Evolutionary conservation across 1,284 basidiomycete species (phyloP).

Genomic region (Fomitopsis schrenkii): DNA sequence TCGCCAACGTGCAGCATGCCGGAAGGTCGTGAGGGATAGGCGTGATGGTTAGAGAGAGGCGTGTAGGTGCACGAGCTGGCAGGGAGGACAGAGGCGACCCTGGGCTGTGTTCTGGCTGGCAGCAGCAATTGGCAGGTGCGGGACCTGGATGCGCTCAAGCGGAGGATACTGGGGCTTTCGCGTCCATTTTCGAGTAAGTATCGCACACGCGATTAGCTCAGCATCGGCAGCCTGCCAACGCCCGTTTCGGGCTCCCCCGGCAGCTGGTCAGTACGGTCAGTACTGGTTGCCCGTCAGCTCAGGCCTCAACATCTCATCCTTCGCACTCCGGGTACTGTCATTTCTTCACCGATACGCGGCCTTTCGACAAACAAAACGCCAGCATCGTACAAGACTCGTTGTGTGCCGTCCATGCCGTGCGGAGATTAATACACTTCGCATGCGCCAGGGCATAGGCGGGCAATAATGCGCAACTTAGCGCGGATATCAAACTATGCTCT

Average conservation of each 20-base stretch:
- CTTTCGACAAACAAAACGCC: background rate
- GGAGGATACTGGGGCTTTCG: background rate
- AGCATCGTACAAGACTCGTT: background rate
- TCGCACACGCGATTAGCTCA: background rate
- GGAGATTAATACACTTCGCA: background rate
- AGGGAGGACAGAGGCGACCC: background rate
- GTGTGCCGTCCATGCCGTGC: background rate
- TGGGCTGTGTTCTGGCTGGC: background rate
- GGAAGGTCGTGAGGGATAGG: background rate
- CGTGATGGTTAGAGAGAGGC: background rate
- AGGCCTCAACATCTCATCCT: too few species aligned
- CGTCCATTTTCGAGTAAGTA: background rate
- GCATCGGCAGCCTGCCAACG: conserved; percentile 2
- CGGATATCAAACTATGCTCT: background rate
- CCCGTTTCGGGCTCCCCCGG: background rate
- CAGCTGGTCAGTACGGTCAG: background rate
- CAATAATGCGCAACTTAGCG: background rate
- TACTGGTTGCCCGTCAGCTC: background rate
- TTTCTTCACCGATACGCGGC: background rate
- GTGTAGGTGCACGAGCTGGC: background rate
- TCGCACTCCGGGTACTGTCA: background rate
- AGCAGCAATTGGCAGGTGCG: background rate
- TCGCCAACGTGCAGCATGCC: conserved; percentile 10
- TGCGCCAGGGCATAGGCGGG: background rate
- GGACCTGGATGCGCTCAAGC: background rate